A percentile compares a stretch with the other conserved stretches of the same genome.
Conservation (phyloP, 768 basidiomycete species). For the Scleroderma citrinum region DNA sequence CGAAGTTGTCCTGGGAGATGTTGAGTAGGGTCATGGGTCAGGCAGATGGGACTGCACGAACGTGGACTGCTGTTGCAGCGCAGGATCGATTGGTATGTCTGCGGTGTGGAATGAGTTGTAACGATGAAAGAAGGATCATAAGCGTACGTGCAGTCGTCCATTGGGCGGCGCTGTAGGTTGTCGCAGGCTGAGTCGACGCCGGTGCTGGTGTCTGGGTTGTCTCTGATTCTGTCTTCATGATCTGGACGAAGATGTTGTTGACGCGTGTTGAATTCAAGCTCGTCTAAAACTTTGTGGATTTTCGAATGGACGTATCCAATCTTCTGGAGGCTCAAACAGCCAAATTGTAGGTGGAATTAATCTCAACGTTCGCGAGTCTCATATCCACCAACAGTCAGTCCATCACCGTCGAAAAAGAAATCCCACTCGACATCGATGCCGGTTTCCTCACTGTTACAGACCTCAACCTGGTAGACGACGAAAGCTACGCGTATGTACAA, state of each 20-base stretch:
- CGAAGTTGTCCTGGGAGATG: conserved; percentile 33
- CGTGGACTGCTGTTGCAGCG: conserved; percentile 55
- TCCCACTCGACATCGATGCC: conserved; percentile 72
- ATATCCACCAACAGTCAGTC: conserved; percentile 46
- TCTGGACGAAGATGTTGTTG: background rate
- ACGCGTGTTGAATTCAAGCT: no score
- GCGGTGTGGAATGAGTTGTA: conserved; percentile 1
- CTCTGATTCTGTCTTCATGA: conserved; percentile 42
- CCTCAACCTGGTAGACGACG: conserved; percentile 78
- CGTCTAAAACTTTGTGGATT: background rate
- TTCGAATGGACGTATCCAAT: conserved; percentile 87
- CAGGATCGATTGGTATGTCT: conserved; percentile 66
- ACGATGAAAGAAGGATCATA: background rate
- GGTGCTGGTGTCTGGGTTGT: conserved; percentile 29
- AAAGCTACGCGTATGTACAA: conserved; percentile 66
- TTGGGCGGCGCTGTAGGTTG: conserved; percentile 30
- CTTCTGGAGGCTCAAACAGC: conserved; percentile 69
- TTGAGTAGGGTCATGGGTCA: conserved; percentile 4
- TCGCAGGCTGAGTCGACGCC: conserved; percentile 23
- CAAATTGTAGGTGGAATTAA: conserved; percentile 52
- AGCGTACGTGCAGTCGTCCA: conserved; percentile 36
- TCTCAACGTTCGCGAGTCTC: background rate
- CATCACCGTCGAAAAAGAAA: conserved; percentile 69
- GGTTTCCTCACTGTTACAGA: conserved; percentile 86
- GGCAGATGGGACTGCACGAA: background rate